These are phyloP conservation scores for Trichophyton verrucosum DNA, from an alignment of 2,329 filamentous ascomycete species.

Conservation along the genomic window DNA sequence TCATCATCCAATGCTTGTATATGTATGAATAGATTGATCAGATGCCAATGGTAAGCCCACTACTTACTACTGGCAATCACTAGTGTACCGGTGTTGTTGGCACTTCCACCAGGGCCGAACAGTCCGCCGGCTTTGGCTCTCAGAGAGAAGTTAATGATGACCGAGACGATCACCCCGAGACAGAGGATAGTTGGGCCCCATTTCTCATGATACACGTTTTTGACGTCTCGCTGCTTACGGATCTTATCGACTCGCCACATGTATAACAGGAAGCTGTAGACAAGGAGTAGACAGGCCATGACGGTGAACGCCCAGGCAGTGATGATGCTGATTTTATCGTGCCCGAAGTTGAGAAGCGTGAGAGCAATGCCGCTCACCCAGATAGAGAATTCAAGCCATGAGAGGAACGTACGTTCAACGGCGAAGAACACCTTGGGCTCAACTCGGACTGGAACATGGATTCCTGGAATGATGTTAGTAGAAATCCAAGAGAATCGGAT, in stretches of 20 bases:
- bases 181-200: conserved; percentile 74
- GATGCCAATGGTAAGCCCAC: background rate
- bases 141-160: conserved; percentile 68
- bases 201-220: conserved; percentile 66
- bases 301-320: conserved; percentile 69
- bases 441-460: conserved; percentile 88
- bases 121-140: conserved; percentile 41
- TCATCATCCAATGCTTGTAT: background rate
- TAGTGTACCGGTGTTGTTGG: background rate
- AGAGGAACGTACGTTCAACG: conserved; percentile 87
- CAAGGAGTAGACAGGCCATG: conserved; percentile 62
- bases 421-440: conserved; percentile 98
- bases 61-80: background rate
- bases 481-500: background rate
- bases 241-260: conserved; percentile 81
- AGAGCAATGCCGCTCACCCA: conserved; percentile 81
- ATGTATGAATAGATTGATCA: background rate
- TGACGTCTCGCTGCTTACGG: conserved; percentile 66
- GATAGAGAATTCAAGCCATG: conserved; percentile 95
- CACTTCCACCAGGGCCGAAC: background rate
- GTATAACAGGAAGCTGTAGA: conserved; percentile 75
- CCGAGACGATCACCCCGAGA: conserved; percentile 56
- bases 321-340: conserved; percentile 48
- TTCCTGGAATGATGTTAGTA: conserved; percentile 52
- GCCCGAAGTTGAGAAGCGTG: conserved; percentile 69